Evolutionary conservation across 768 basidiomycete genomes (phyloP), one percentile per base, ranked within the genome.

Genomic region (Lactarius pseudohatsudake): DNA sequence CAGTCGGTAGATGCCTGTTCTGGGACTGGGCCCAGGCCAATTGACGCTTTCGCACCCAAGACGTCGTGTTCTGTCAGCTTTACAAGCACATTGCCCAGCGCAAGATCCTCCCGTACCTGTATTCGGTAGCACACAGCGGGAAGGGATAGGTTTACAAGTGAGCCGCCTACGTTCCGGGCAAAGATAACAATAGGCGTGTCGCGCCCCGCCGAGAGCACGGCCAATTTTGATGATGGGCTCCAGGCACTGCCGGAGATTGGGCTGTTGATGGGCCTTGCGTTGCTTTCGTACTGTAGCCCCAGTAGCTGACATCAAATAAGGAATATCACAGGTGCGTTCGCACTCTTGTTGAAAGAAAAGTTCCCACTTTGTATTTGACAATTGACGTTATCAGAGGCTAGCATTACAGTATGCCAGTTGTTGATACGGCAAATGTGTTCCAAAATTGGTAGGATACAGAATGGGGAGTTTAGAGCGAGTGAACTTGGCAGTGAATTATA

Each of bases 201-300:
- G 13, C 50, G 26, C 50, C 50, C 26, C 13, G 26, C 13, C 22
- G 50, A 26, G 22, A 50, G 11, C n/a, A 13, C 11, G 50, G 26
- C 50, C 50, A n/a, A 26, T 57, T 58, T 54, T 50, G 59, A 63
- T 57, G 15, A 57, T 59, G 8, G 36, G 53, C 16, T 30, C n/a
- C 58, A 86, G 85, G 82, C 53, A 30, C 79, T 41, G 78, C 81
- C 22, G 82, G 80, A 63, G 84, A 80, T 56, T 88, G 86, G 86
- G 77, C 80, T 45, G 81, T 87, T 69, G 77, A 84, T 74, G 86
- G 86, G 18, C 72, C 80, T 62, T 89, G 88, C 75, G 61, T 38
- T 11, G 18, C 36, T n/a, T 36, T 36, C 20, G 28, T 38, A 38
- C 36, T 38, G 36, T 32, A 28, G 13, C 60, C 45, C 26, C 60